Conservation (phyloP, 2,329 filamentous ascomycete genomes). For the Ophiostoma montium region DNA sequence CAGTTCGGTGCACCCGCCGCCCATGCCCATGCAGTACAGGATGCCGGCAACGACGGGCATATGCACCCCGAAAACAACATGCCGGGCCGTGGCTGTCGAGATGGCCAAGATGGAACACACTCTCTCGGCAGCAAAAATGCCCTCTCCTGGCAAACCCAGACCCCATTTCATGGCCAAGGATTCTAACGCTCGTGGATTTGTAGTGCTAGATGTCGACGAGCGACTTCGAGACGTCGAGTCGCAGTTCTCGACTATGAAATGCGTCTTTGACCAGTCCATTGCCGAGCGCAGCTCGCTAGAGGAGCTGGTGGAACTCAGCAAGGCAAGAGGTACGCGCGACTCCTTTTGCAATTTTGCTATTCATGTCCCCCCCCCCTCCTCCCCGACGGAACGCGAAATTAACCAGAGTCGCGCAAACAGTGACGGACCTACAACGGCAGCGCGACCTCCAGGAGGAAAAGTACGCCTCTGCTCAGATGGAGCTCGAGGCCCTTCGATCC, state of each 20-base stretch:
- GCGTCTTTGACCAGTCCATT: slow-evolving; percentile 56
- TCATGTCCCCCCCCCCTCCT: too few relatives aligned
- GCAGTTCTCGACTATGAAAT: slow-evolving; percentile 56
- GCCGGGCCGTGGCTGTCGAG: neutral
- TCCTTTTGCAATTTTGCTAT: neutral
- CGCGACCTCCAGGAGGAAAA: slow-evolving; percentile 31
- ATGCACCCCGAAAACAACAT: neutral
- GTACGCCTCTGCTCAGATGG: slow-evolving; percentile 41
- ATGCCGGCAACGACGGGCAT: neutral
- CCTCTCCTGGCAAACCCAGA: slow-evolving; percentile 27
- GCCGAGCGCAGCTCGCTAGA: slow-evolving; percentile 56
- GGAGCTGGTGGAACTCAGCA: slow-evolving; percentile 60
- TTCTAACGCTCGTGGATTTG: slow-evolving; percentile 51
- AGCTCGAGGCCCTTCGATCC: slow-evolving; percentile 39
- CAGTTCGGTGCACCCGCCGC: neutral
- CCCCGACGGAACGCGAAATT: neutral
- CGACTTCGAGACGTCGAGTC: slow-evolving; percentile 64
- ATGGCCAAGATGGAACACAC: slow-evolving; percentile 17
- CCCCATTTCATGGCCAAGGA: slow-evolving; percentile 36
- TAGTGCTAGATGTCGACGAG: slow-evolving; percentile 69
- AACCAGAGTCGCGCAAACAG: slow-evolving; percentile 18
- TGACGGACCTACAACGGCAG: slow-evolving; percentile 34
- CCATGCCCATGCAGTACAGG: neutral
- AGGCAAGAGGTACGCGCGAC: slow-evolving; percentile 47
- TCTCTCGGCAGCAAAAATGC: slow-evolving; percentile 21